Evolutionary conservation across 208 protist genomes (phyloP), one percentile per base, ranked within the genome.

Genomic region (Vickermania ingenoplastis): DNA sequence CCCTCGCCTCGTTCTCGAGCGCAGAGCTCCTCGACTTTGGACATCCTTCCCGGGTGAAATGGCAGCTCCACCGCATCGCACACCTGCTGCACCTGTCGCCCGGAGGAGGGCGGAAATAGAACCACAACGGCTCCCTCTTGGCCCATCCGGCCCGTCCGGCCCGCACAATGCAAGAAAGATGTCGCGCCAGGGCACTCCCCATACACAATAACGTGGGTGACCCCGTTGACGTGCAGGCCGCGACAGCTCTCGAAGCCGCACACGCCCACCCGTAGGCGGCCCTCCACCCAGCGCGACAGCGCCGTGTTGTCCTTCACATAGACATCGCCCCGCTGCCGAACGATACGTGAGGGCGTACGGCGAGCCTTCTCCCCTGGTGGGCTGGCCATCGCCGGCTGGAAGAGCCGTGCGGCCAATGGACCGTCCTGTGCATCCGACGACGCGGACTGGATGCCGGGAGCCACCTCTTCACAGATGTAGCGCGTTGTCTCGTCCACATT

Each of bases 161-260:
- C 89, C 2, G 85, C 89, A 41, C 85, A 91, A 75, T 95, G 89
- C 29, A 92, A 79, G 73, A 95, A 95, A 14, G 69, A 24, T 11
- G 81, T 68, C 0, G 83, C 31, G 1, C 79, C 41, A 3, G 85
- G 82, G 36, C 73, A 87, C 17, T 61, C 65, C 3, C 85, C 85
- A 58, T 84, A 89, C n/a, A 95, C 53, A 23, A 95, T 71, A 30
- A 95, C 85, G 59, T 95, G 89, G 0, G 85, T 87, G 57, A 95
- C 68, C 45, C 67, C 73, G 45, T 79, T 79, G 3, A 95, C 74
- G 67, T 95, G 89, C 54, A 95, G 72, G 7, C 89, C 89, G 3
- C 89, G 82, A 31, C 81, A 83, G 55, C 83, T 73, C 30, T 72
- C 66, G 63, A 81, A 67, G 48, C 66, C 71, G 11, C 75, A 77